phyloP scores from a whole-genome alignment of 176 grass and related monocot species.

The Coix lacrymajobi region DNA sequence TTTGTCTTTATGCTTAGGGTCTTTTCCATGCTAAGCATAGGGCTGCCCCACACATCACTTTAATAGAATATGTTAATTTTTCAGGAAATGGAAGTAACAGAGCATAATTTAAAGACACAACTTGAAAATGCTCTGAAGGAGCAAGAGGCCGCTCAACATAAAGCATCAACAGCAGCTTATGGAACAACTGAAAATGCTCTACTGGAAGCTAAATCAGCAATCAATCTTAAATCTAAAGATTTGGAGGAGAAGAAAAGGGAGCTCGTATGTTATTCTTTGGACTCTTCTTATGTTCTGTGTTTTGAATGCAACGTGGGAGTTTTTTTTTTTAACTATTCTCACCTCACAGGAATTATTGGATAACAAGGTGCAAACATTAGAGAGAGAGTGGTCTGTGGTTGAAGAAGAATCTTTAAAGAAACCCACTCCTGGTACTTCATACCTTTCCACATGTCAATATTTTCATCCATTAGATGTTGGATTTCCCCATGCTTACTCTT shows the following conservation, averaged over 20 bases:
- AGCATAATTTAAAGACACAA: constrained; percentile 55
- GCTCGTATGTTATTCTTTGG: constrained; percentile 35
- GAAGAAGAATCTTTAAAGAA: constrained; percentile 80
- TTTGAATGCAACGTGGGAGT: neutral
- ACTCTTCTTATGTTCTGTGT: constrained; percentile 24
- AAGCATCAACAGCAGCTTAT: constrained; percentile 37
- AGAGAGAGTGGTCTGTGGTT: constrained; percentile 60
- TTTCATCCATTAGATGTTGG: neutral
- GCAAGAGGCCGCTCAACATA: constrained; percentile 40
- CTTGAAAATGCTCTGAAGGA: constrained; percentile 55
- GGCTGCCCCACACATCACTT: neutral
- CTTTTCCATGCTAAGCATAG: neutral
- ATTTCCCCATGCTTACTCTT: neutral
- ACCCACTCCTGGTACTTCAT: constrained; percentile 63
- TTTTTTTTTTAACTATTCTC: constrained; percentile 6
- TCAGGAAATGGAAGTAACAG: constrained; percentile 60
- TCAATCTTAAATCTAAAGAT: constrained; percentile 57
- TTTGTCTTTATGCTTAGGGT: neutral
- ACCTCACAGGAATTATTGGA: constrained; percentile 49
- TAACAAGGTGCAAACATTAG: constrained; percentile 59
- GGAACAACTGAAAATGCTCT: constrained; percentile 42
- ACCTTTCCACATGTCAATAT: neutral
- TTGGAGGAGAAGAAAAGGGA: constrained; percentile 76
- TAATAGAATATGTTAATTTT: neutral
- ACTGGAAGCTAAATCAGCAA: constrained; percentile 45